Percentiles rank a stretch among this genome's conserved stretches.
These are phyloP conservation scores for Corylus heterophylla DNA, from an alignment of 306 rosid species.

Conservation along the genomic window DNA sequence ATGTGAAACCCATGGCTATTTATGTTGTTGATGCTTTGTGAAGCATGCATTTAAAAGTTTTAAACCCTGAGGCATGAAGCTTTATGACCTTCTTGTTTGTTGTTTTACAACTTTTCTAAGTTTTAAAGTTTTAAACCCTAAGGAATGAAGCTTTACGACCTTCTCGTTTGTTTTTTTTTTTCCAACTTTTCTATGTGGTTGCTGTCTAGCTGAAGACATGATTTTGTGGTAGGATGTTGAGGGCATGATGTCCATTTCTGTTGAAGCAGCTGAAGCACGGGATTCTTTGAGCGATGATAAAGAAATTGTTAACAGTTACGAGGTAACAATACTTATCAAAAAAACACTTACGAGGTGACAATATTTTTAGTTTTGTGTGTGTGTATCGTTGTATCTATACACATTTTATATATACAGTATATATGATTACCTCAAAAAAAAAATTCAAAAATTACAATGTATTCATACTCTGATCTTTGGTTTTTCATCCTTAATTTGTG, in stretches of 20 bases:
- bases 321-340: constrained; percentile 42
- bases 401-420: background rate
- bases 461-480: constrained; percentile 6
- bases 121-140: background rate
- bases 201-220: constrained; percentile 38
- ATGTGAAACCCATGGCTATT: background rate
- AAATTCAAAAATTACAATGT: background rate
- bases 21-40: background rate
- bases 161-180: background rate
- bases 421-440: background rate
- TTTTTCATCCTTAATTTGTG: constrained; percentile 16
- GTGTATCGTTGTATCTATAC: no score
- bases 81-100: background rate
- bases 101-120: background rate
- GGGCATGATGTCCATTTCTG: constrained; percentile 99
- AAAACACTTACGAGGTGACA: no score
- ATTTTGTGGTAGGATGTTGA: constrained; percentile 80
- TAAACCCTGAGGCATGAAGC: background rate
- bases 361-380: no score
- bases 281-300: constrained; percentile 88
- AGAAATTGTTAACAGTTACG: constrained; percentile 84
- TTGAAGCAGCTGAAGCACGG: constrained; percentile 89
- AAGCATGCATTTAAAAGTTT: background rate
- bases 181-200: constrained; percentile 24
- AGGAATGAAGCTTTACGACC: background rate